Evolutionary conservation across 1,284 basidiomycete species (phyloP), one percentile per base, ranked within the genome.

Genomic region (Hemileia vastatrix): DNA sequence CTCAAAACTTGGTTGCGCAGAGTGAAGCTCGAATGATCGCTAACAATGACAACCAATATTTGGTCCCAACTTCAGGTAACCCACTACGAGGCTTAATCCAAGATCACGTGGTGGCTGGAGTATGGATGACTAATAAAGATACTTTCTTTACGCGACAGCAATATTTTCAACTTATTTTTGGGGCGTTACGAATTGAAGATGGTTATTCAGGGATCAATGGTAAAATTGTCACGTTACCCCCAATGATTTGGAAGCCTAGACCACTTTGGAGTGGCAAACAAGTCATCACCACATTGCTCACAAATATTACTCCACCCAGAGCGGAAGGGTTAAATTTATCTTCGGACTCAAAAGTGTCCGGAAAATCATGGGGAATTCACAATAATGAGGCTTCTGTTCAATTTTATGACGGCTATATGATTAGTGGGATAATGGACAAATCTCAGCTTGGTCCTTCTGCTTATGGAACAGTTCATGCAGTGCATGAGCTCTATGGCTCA

Each of bases 221-320:
- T 47, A 83, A 85, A 27, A 81, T 99, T 56, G 76, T 84, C 56
- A 97, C 91, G 2, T 75, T 97, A 4, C 88, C 92, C 0, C 95
- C 95, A 2, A 82, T 94, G 1, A 87, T 99, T 65, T 89, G 87
- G 85, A 91, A 88, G 76, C 95, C 95, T 1, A 80, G 78, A 68
- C 85, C 90, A 0, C 78, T 94, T 62, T 99, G 95, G 95, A 97
- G 94, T 0, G 95, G 95, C 60, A 99, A 98, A 77, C 95, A 99
- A 78, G 84, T 98, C 65, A 88, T 96, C 64, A 93, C 92, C 0
- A 97, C 93, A 0, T 82, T 97, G 43, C 77, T 97, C 64, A 82
- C 84, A 72, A 99, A 99, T 76, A 85, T 98, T 67, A 96, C 89
- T 2, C 94, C 95, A 6, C 74, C 78, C 43, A 83, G 85, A 57